These are phyloP conservation scores for Kwoniella europaea DNA, from an alignment of 768 basidiomycete genomes.

Conservation along the genomic window DNA sequence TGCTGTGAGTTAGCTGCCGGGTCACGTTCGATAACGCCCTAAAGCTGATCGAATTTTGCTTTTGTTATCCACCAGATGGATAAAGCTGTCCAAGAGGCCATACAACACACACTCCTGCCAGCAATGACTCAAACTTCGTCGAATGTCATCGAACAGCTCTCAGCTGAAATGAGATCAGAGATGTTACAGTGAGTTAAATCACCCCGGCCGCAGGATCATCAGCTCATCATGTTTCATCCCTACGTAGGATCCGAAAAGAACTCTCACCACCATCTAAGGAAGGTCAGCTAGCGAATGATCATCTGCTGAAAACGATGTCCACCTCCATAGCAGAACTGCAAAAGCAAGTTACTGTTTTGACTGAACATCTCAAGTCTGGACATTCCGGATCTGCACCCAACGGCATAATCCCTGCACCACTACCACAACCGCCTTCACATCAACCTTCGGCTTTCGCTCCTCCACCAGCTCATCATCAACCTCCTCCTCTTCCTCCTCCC, in stretches of 20 bases:
- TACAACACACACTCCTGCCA: constrained; percentile 39
- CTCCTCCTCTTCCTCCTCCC: constrained; percentile 15
- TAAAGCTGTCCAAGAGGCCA: constrained; percentile 32
- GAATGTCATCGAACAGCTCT: constrained; percentile 38
- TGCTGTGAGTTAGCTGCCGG: constrained; percentile 19
- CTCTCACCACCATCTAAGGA: constrained; percentile 20
- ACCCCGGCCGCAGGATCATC: background rate
- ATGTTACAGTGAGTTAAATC: constrained; percentile 47
- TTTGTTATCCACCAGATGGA: constrained; percentile 22
- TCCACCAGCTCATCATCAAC: background rate
- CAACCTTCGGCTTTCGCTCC: background rate
- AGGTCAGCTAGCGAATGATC: constrained; percentile 17
- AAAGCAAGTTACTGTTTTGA: constrained; percentile 35
- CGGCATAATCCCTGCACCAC: background rate
- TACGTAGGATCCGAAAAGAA: constrained; percentile 47
- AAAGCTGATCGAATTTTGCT: background rate
- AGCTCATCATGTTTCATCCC: background rate
- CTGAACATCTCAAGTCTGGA: constrained; percentile 38
- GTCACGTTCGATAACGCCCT: too few species aligned
- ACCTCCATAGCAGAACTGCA: constrained; percentile 38
- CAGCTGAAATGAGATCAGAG: constrained; percentile 45
- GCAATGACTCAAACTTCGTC: constrained; percentile 27
- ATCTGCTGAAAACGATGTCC: constrained; percentile 31
- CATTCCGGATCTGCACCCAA: constrained; percentile 12
- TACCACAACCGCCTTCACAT: constrained; percentile 8